Base-by-base conservation (phyloP, 2,329 filamentous ascomycete genomes). In the Fusarium bactridioides region DNA sequence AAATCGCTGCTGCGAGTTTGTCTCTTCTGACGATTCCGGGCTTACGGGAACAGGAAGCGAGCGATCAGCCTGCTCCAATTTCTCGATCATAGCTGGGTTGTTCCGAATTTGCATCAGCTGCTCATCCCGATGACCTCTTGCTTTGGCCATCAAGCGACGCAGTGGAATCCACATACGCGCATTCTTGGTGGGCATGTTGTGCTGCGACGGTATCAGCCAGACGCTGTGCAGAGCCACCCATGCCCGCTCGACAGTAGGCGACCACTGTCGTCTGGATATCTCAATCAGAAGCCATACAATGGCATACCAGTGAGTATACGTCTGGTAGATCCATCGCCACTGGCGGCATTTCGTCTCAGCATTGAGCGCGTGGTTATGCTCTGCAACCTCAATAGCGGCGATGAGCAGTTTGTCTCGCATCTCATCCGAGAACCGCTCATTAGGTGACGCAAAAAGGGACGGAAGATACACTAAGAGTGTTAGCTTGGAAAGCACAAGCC, bases 311-410 rank as follows among this genome's bases (percentile, higher is more conserved):
- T 89, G 87, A 1, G 85, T 87, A 75, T 89, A 89, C 0, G 86
- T 88, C 72, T 89, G 86, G 77, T 88, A 89, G 10, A 89, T 80
- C 88, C 88, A 90, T 23, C 86, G 85, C 84, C 86, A 89, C 51
- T 85, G 85, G 15, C 83, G 83, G 59, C 83, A 84, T 21, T 80
- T 81, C 5, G 81, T 79, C 61, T 90, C 86, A 6, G 82, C 80
- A 57, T 87, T 88, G n/a, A 90, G 78, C 2, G 84, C 81, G 68
- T 87, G 84, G 65, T 85, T 88, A 72, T 88, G 88, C 74, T 89
- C 87, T 45, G 87, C 86, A 2, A 89, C 82, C 69, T 89, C 87
- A 23, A 88, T 84, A 5, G 85, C 86, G 0, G 86, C 82, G 45
- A 85, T 80, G 7, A 89, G 83, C 0, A 89, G 78, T 37, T 83